A percentile compares a stretch with the other conserved stretches of the same genome.
These are phyloP conservation scores for Botrytis byssoidea DNA, from an alignment of 2,329 filamentous ascomycete genomes.

Conservation along the genomic window DNA sequence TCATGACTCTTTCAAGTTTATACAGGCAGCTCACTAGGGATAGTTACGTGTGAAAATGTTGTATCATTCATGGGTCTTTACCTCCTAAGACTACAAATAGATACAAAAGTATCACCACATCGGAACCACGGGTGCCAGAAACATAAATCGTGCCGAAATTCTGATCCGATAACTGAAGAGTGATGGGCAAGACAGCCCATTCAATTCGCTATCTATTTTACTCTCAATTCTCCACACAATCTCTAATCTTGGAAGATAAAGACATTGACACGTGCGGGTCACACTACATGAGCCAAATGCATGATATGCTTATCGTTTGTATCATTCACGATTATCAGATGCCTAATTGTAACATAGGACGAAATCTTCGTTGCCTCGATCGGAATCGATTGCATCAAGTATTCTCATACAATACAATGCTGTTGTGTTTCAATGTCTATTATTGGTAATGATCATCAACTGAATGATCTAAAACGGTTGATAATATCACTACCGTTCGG, in stretches of 20 bases:
- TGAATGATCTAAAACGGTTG: neutral
- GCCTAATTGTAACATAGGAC: slow-evolving; percentile 12
- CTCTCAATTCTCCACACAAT: neutral
- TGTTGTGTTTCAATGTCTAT: neutral
- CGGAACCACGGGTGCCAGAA: neutral
- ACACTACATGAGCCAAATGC: slow-evolving; percentile 11
- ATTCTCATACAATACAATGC: neutral
- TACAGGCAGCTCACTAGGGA: neutral
- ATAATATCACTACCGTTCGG: neutral
- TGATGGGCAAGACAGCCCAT: neutral
- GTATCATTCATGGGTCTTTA: neutral
- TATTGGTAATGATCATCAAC: slow-evolving; percentile 5
- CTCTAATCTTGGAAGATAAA: slow-evolving; percentile 9
- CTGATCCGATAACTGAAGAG: neutral
- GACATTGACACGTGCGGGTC: slow-evolving; percentile 16
- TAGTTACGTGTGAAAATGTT: neutral
- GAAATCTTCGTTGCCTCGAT: slow-evolving; percentile 5
- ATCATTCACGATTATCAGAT: slow-evolving; percentile 15
- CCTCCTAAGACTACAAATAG: neutral
- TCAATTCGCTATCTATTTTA: neutral
- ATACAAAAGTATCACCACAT: neutral
- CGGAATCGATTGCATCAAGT: slow-evolving; percentile 6
- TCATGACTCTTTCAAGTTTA: neutral
- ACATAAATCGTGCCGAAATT: neutral
- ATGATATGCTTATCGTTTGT: neutral